phyloP scores from a whole-genome alignment of 179 eudicot genomes.

The Corrigiola litoralis region DNA sequence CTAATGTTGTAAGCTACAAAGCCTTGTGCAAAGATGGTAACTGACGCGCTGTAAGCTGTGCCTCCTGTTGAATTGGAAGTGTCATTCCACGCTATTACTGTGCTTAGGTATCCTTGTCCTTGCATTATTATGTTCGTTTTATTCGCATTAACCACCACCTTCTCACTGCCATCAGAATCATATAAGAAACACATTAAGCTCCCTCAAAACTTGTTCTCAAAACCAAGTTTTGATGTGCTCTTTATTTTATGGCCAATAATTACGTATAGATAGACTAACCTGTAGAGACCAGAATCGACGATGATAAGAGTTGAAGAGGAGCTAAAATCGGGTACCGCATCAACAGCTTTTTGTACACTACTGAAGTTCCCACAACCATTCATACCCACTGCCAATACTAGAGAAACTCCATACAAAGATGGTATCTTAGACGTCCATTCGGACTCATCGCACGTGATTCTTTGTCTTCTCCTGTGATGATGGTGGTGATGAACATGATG shows the following conservation, averaged over 20 bases:
- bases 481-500: conserved; percentile 22
- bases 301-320: conserved; percentile 49
- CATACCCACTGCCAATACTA: conserved; percentile 47
- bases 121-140: conserved; percentile 61
- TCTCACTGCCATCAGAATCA: conserved; percentile 51
- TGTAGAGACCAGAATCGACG: conserved; percentile 60
- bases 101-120: conserved; percentile 68
- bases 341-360: conserved; percentile 68
- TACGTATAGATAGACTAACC: conserved; percentile 30
- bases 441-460: conserved; percentile 27
- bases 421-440: conserved; percentile 48
- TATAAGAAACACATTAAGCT: neutral
- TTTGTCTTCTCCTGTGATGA: conserved; percentile 16
- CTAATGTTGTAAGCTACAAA: conserved; percentile 72
- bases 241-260: too few species aligned
- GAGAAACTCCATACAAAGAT: conserved; percentile 39
- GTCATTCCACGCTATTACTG: conserved; percentile 69
- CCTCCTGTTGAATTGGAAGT: conserved; percentile 67
- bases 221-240: too few species aligned
- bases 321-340: conserved; percentile 54
- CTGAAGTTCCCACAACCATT: conserved; percentile 67
- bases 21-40: conserved; percentile 47
- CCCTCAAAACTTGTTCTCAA: too few species aligned
- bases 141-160: conserved; percentile 47
- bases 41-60: conserved; percentile 50